Evolutionary conservation across 169 alveolate species (phyloP), one percentile per base, ranked within the genome.

Genomic region (Fabrea salina): DNA sequence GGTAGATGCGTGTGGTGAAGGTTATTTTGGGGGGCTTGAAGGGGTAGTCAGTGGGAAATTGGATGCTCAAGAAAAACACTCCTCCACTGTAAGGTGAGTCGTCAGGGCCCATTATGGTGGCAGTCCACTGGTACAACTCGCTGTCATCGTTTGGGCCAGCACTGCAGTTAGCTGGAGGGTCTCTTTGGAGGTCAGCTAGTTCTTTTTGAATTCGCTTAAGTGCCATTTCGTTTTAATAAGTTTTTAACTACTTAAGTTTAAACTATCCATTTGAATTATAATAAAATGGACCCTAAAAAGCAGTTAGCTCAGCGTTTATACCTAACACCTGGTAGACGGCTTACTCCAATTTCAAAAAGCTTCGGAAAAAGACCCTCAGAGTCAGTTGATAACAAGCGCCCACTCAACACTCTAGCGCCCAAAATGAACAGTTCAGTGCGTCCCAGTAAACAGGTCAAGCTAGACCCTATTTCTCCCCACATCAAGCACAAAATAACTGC

Each of bases 21-120:
- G 95, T 92, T 51, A 95, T 96, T 94, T 98, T 98, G 22, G 99
- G 99, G n/a, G 99, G 99, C 90, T 97, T 97, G 96, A 98, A 98
- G 40, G 99, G 99, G 82, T 98, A 98, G 82, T 98, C 99, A 33
- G 98, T 96, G 0, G 99, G 99, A 91, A 98, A 98, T 80, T 95
- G 95, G 66, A 98, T 98, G 92, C 97, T 97, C 82, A 98, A 86
- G 87, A 96, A 96, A 96, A 97, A 98, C 27, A 98, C 98, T 4
- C 99, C 99, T 47, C 99, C 99, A 75, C 95, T 92, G 90, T 96
- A 98, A 30, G 99, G 98, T 47, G 97, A 92, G 79, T 97, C 99
- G 30, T 95, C 98, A 1, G 99, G 99, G 43, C 99, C 99, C 99
- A 97, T 96, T 75, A 98, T 97, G 16, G 99, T 97, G 19, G 99